Conservation (phyloP, 768 basidiomycete species). For the Paxillus ammoniavirescens region DNA sequence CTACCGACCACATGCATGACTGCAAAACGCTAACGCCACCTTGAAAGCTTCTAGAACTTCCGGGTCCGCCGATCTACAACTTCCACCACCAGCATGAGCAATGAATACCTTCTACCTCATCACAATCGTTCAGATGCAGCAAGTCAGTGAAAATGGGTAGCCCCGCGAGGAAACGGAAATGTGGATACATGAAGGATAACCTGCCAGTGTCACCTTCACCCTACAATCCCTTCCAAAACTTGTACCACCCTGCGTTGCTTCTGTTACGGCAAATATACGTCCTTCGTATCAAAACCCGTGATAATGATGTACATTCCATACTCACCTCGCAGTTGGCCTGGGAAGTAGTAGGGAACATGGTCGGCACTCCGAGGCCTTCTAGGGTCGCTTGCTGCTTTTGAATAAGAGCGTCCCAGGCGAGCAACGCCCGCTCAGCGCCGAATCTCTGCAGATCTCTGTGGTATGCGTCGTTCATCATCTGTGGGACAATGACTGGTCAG, state of each 20-base stretch:
- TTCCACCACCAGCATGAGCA: too few relatives aligned
- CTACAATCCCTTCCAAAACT: conserved; percentile 58
- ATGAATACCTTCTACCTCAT: too few relatives aligned
- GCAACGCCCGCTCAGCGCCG: conserved; percentile 64
- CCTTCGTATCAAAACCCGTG: conserved; percentile 1
- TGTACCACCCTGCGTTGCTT: conserved; percentile 69
- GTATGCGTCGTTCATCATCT: conserved; percentile 69
- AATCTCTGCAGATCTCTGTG: conserved; percentile 65
- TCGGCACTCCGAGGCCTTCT: conserved; percentile 60
- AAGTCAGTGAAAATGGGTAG: too few relatives aligned
- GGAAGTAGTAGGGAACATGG: conserved; percentile 62
- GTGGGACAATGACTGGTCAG: conserved; percentile 19
- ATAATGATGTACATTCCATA: not conserved
- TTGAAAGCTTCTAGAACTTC: too few relatives aligned
- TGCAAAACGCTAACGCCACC: too few relatives aligned
- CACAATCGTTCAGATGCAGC: too few relatives aligned
- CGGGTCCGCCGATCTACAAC: too few relatives aligned
- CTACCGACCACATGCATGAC: too few relatives aligned
- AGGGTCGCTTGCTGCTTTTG: conserved; percentile 67
- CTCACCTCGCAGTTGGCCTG: conserved; percentile 56
- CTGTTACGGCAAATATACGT: conserved; percentile 34
- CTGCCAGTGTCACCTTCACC: not conserved
- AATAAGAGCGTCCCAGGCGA: conserved; percentile 77
- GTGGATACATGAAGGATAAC: conserved; percentile 4
- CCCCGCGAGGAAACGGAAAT: not conserved